phyloP scores from a whole-genome alignment of 495 filamentous ascomycete genomes.

The Penicillium alfredii region DNA sequence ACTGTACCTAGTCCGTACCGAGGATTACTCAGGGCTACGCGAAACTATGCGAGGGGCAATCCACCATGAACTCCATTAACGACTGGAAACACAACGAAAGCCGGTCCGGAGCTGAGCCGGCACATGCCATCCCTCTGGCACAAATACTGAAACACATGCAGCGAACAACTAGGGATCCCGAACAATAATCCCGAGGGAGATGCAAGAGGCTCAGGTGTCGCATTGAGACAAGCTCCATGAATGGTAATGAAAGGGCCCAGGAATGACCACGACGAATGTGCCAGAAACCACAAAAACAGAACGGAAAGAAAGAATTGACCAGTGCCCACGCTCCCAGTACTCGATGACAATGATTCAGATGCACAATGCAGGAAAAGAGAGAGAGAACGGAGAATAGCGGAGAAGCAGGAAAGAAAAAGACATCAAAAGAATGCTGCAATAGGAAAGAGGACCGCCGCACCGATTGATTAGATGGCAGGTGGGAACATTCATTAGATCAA shows the following conservation, averaged over 20 bases:
- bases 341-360: constrained; percentile 30
- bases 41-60: too few relatives aligned
- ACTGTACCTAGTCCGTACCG: too few relatives aligned
- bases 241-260: constrained; percentile 13
- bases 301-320: constrained; percentile 15
- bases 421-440: too few relatives aligned
- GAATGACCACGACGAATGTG: constrained; percentile 21
- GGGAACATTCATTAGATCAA: constrained; percentile 25
- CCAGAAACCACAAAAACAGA: constrained; percentile 22
- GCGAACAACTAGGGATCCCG: too few relatives aligned
- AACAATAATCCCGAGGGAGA: not conserved
- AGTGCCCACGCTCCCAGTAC: constrained; percentile 29
- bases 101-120: too few relatives aligned
- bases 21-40: too few relatives aligned
- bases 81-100: too few relatives aligned
- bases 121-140: too few relatives aligned
- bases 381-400: constrained; percentile 18
- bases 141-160: too few relatives aligned
- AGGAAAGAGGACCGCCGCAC: constrained; percentile 11
- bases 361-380: constrained; percentile 23
- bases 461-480: constrained; percentile 8
- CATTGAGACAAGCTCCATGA: constrained; percentile 15
- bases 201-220: constrained; percentile 12
- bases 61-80: too few relatives aligned
- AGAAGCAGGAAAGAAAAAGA: constrained; percentile 17